Evolutionary conservation across 2,329 filamentous ascomycete genomes (phyloP), one percentile per base, ranked within the genome.

Genomic region (Paracoccidioides lutzii): DNA sequence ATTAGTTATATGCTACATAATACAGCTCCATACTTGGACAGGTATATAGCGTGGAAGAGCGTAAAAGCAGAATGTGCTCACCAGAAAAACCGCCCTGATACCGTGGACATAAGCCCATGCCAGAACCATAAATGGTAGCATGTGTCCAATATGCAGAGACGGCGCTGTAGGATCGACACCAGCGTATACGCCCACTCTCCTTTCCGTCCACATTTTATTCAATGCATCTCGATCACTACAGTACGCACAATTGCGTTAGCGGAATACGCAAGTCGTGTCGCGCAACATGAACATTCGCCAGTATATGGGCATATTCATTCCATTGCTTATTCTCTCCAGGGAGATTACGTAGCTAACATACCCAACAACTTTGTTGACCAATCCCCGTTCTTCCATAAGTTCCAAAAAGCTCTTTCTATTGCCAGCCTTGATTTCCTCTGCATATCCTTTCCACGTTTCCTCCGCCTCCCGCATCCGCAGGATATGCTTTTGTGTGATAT

Each of bases 151-250:
- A 62, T 78, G 75, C 62, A 77, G 63, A 42, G 75, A 77, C 1
- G 74, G 72, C 9, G 73, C 75, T 3, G 75, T 78, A 42, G 75
- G 75, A 57, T 78, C 75, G 28, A 78, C 66, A 56, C 75, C 75
- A 32, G 69, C 71, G 59, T 78, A 78, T 32, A 75, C 65, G 10
- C 75, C 75, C 15, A 71, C 66, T 57, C 75, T 65, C 58, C 74
- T 75, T 55, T 75, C 65, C 4, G 69, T 75, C 48, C 77, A 69
- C 8, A 77, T 54, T 38, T 65, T 65, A 54, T 77, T 67, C 45
- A 77, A 60, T 22, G 72, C 62, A 38, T 75, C 69, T 45, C 72
- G 69, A 54, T 73, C 69, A 28, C 74, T 75, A 54, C n/a, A 50
- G 9, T 50, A 32, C 12, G 28, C 14, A 10, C 3, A 15, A 22